A percentile compares a stretch with the other conserved stretches of the same genome.
Evolutionary conservation across 177 flowering plant genomes (phyloP).

Genomic region (Telopea speciosissima): DNA sequence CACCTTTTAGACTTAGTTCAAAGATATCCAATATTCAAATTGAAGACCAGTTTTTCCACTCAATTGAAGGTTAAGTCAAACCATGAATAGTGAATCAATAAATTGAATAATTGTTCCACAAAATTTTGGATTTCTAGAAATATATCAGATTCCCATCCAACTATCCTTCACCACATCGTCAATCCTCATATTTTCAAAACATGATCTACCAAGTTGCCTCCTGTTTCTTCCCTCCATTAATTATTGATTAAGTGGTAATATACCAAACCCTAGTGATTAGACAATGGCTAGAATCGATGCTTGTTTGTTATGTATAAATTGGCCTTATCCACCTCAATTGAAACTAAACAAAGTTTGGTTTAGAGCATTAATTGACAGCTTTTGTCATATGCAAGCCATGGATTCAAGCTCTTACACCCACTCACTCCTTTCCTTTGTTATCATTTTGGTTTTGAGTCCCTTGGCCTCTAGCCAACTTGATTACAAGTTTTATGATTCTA

Average conservation of each 20-base stretch:
- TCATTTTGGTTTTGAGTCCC: conserved; percentile 23
- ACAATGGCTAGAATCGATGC: too few species aligned
- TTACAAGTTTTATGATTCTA: conserved; percentile 35
- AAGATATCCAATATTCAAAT: neutral
- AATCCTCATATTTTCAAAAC: too few species aligned
- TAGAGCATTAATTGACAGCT: neutral
- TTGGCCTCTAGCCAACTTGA: conserved; percentile 37
- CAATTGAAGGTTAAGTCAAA: neutral
- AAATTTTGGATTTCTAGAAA: neutral
- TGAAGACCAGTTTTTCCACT: conserved; percentile 6
- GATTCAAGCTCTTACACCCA: conserved; percentile 4
- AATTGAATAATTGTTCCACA: neutral
- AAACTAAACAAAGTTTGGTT: neutral
- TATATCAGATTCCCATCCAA: neutral
- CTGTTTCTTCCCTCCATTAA: conserved; percentile 11
- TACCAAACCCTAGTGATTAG: conserved; percentile 29
- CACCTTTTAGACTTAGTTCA: neutral
- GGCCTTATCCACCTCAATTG: neutral
- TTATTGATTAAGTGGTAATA: conserved; percentile 22
- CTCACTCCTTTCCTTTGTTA: conserved; percentile 18
- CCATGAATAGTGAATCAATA: too few species aligned
- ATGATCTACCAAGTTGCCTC: too few species aligned
- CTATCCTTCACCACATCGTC: too few species aligned
- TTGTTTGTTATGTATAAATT: conserved; percentile 21
- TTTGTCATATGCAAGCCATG: conserved; percentile 16